Evolutionary conservation across 176 grass and related monocot species (phyloP).

Genomic region (Microstegium vimineum): DNA sequence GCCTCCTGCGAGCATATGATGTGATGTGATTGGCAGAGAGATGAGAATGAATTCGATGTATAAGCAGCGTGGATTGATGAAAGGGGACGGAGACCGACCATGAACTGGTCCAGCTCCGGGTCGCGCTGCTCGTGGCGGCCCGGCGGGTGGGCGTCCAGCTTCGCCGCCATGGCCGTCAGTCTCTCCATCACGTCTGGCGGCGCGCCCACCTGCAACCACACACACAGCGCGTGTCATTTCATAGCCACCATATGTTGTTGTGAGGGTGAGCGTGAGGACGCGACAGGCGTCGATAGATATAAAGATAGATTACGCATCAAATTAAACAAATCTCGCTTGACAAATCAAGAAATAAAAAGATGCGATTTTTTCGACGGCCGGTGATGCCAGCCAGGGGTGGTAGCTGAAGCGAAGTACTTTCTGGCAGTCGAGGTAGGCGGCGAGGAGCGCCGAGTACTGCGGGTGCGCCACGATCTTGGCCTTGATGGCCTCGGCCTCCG

Average conservation of each 20-base stretch:
- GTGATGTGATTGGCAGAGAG: background rate
- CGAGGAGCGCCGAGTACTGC: slow-evolving; percentile 72
- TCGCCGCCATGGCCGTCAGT: slow-evolving; percentile 50
- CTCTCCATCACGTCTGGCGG: slow-evolving; percentile 67
- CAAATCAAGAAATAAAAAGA: background rate
- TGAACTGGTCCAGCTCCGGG: slow-evolving; percentile 98
- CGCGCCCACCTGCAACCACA: slow-evolving; percentile 49
- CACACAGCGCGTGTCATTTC: background rate
- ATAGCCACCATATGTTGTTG: background rate
- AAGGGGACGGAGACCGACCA: slow-evolving; percentile 37
- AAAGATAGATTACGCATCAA: background rate
- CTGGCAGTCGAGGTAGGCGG: slow-evolving; percentile 87
- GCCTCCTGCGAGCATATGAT: slow-evolving; percentile 50
- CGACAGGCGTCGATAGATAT: too few relatives aligned
- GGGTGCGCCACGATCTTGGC: slow-evolving; percentile 95
- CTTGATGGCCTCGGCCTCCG: slow-evolving; percentile 63
- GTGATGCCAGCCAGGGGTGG: background rate
- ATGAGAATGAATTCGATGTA: background rate
- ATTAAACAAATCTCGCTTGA: background rate
- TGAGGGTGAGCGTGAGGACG: background rate
- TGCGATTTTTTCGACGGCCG: background rate
- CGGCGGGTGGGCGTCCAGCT: slow-evolving; percentile 35
- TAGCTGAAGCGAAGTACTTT: slow-evolving; percentile 42
- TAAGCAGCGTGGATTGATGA: background rate
- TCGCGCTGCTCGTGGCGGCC: slow-evolving; percentile 50